Evolutionary conservation across 495 filamentous ascomycete genomes (phyloP), one percentile per base, ranked within the genome.

Genomic region (Neurospora africana): DNA sequence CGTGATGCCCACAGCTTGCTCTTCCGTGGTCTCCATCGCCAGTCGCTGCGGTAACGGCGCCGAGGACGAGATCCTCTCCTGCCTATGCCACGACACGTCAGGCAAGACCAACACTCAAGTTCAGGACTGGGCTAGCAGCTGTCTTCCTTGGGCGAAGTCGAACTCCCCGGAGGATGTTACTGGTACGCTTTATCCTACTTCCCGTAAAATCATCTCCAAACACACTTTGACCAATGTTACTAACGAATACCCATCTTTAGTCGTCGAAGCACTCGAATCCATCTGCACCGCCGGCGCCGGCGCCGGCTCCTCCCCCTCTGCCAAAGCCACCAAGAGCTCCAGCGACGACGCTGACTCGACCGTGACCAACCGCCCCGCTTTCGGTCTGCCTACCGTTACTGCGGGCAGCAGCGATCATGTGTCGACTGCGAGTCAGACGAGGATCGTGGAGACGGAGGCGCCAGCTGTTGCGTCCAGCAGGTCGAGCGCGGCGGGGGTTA

Each of bases 101-200:
- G 75, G 76, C n/a, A 68, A 33, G 6, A 72, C 71, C 43, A 75
- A 75, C 71, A 79, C 78, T 2, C 40, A 40, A 1, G 71, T 79
- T 15, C 71, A 81, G 19, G 70, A 74, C 58, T 78, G 71, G 38
- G 76, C 76, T 9, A 71, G 58, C 19, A 35, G 70, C 17, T 79
- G 79, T 30, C 72, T 69, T 4, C 43, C 75, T 2, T 81, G 47
- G 27, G 74, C 73, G 5, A 41, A 61, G 37, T 78, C 73, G 13
- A 70, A 53, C 4, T 67, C 30, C 21, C 58, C 75, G 0, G 30
- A 39, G 10, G 76, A 78, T 19, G 77, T 76, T 41, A n/a, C 40
- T 15, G 13, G 79, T 80, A 72, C 37, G 36, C 30, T 30, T 30
- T 37, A 5, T 37, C 10, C 9, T 19, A 23, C 10, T 9, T 9